Percentiles rank a stretch among this genome's conserved stretches.
phyloP scores from a whole-genome alignment of 805 yeast species.

The Metschnikowia matae region DNA sequence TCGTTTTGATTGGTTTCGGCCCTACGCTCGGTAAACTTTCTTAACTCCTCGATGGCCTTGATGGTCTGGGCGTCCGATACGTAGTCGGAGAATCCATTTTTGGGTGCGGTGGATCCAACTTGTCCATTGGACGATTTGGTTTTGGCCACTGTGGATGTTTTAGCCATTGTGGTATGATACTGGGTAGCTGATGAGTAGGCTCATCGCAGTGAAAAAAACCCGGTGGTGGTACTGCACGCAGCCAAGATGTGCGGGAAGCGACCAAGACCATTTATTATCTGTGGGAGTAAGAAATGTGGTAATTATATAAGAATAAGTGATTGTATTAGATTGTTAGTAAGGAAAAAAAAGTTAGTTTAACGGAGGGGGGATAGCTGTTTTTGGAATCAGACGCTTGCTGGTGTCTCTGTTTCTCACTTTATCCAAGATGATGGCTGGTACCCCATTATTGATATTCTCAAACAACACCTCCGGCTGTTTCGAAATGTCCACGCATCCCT shows the following conservation, averaged over 20 bases:
- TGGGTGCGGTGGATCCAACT: slow-evolving; percentile 2
- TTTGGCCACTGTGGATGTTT: neutral
- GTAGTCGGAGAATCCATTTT: slow-evolving; percentile 10
- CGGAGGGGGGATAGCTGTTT: slow-evolving; percentile 36
- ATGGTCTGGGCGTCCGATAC: slow-evolving; percentile 14
- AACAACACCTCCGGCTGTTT: slow-evolving; percentile 36
- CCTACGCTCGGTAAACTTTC: slow-evolving; percentile 48
- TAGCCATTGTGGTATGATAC: neutral
- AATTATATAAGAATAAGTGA: too few relatives aligned
- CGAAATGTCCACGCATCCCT: slow-evolving; percentile 20
- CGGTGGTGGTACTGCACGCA: slow-evolving; percentile 10
- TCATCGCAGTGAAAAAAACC: slow-evolving; percentile 17
- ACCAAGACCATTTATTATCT: neutral
- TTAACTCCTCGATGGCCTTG: slow-evolving; percentile 63
- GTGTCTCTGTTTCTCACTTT: slow-evolving; percentile 20
- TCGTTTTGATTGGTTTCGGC: slow-evolving; percentile 25
- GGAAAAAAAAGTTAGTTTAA: neutral
- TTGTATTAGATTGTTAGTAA: too few relatives aligned
- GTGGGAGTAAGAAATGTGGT: neutral
- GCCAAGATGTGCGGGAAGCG: neutral
- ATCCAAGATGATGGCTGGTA: slow-evolving; percentile 41
- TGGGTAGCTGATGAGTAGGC: slow-evolving; percentile 6
- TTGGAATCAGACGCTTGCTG: slow-evolving; percentile 19
- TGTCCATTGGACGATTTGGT: neutral
- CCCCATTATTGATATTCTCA: slow-evolving; percentile 33